These are phyloP conservation scores for Exophiala aquamarina DNA, from an alignment of 2,329 filamentous ascomycete genomes.

Conservation along the genomic window DNA sequence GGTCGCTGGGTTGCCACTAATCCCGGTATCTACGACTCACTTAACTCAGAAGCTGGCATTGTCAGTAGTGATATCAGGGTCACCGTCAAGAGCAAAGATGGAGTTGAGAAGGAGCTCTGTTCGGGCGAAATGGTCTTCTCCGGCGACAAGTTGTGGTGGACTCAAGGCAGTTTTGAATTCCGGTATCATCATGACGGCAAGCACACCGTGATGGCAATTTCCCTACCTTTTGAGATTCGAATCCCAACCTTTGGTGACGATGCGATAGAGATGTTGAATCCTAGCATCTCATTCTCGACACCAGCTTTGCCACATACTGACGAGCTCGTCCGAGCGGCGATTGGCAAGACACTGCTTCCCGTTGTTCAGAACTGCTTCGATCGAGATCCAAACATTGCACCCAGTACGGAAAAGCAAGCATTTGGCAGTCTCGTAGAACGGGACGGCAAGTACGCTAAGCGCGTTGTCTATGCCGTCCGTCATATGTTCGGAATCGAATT, in stretches of 20 bases:
- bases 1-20: constrained; percentile 88
- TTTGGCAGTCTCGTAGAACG: constrained; percentile 85
- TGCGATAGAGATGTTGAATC: constrained; percentile 51
- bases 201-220: constrained; percentile 92
- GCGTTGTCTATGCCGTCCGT: constrained; percentile 90
- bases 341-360: constrained; percentile 76
- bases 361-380: constrained; percentile 92
- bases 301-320: constrained; percentile 46
- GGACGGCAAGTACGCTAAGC: constrained; percentile 82
- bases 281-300: constrained; percentile 16
- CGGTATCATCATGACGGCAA: constrained; percentile 92
- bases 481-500: constrained; percentile 98
- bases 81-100: constrained; percentile 35
- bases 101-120: constrained; percentile 57
- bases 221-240: constrained; percentile 86
- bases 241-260: constrained; percentile 81
- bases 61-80: constrained; percentile 65
- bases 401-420: constrained; percentile 71
- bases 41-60: constrained; percentile 74
- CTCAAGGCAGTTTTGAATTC: constrained; percentile 92
- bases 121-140: constrained; percentile 82
- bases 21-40: constrained; percentile 71
- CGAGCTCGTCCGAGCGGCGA: constrained; percentile 63
- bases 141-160: constrained; percentile 97
- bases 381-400: constrained; percentile 85